Base-by-base conservation (phyloP, 305 asterid genomes). In the Euphrasia arctica region DNA sequence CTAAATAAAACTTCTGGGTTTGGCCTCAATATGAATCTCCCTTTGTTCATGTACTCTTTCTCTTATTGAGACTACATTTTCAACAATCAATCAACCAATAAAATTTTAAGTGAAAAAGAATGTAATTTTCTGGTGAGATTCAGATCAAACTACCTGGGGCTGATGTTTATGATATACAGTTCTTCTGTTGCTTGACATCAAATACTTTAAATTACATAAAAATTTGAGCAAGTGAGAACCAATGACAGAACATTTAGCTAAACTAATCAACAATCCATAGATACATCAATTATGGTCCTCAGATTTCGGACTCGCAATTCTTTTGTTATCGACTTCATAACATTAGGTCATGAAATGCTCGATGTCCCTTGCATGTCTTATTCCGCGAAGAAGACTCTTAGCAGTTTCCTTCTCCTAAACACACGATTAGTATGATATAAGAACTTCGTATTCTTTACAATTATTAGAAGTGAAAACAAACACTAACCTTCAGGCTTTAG, bases 381-480 rank as follows among this genome's bases (percentile, higher is more conserved):
- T 84, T 62, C 97, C 95, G 25, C 91, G 85, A 65, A 93, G 96
- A 70, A 93, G 80, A 73, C 84, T 86, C 81, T 90, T 85, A 0
- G 99, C 99, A 42, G 89, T 80, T 78, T 93, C 99, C 79, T 84
- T 90, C 69, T 90, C 99, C 97, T 92, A 83, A 25, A 31, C 45
- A 58, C 22, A 58, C 52, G 59, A 73, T 60, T 41, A 8, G 42
- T 14, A 47, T 50, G 14, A 14, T 60, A 56, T 60, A 27, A 55
- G 69, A 70, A 52, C 54, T 8, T 18, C 27, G 11, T 52, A 7
- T 6, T 15, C 45, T 1, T 6, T 52, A 27, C 18, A 48, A 48
- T 11, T 1, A n/a, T 12, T 48, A 48, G 6, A 3, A 39, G 45
- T 9, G 45, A 39, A 39, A 39, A 39, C 52, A 48, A 48, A 3